Conservation (phyloP, 1,284 basidiomycete species). For the Kwoniella shivajii region DNA sequence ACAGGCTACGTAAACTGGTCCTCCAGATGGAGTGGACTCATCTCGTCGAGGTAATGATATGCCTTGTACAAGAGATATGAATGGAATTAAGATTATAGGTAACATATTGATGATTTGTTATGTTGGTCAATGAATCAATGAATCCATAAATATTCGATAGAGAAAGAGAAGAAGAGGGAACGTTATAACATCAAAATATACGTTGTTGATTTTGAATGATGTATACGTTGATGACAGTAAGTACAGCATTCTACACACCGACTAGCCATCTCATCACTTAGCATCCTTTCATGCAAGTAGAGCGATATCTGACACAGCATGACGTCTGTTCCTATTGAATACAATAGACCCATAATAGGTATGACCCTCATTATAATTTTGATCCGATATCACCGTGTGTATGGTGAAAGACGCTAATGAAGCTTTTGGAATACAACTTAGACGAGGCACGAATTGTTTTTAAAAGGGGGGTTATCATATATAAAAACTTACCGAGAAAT, state of each 20-base stretch:
- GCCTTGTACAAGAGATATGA: neutral
- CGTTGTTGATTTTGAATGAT: neutral
- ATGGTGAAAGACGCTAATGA: too few relatives aligned
- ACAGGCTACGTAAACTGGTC: slow-evolving; percentile 15
- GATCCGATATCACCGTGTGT: too few relatives aligned
- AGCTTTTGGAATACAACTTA: too few relatives aligned
- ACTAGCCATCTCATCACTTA: neutral
- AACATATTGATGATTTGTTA: neutral
- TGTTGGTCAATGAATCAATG: neutral
- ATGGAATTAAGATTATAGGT: neutral
- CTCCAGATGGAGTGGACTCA: neutral
- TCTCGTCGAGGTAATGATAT: neutral
- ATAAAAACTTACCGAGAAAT: too few relatives aligned
- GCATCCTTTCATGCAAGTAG: neutral
- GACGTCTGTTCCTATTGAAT: too few relatives aligned
- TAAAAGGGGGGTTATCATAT: too few relatives aligned
- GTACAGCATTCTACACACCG: neutral
- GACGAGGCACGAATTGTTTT: too few relatives aligned
- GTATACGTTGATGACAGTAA: neutral
- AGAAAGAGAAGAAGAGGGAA: neutral
- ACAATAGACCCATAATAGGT: too few relatives aligned
- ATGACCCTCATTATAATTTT: too few relatives aligned
- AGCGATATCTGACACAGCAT: slow-evolving; percentile 1
- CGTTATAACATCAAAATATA: neutral
- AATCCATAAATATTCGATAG: neutral